Evolutionary conservation across 768 basidiomycete genomes (phyloP).

Genomic region (Mycena belliarum): DNA sequence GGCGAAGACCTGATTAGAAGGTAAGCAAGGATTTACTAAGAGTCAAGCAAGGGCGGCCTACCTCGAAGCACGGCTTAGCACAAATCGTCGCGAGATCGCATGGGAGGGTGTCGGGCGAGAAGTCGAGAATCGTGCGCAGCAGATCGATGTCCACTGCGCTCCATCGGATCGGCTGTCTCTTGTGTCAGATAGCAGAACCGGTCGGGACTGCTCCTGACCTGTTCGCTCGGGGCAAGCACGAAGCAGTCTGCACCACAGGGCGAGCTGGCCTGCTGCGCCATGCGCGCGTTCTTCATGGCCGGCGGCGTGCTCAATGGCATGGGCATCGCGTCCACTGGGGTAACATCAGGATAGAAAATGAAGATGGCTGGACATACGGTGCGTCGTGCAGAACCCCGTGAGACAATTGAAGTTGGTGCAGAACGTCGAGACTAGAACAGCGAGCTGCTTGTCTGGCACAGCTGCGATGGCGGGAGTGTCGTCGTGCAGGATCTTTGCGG

Average conservation of each 20-base stretch:
- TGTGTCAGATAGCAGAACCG: too few relatives aligned
- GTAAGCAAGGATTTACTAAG: too few relatives aligned
- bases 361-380: conserved; percentile 36
- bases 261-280: conserved; percentile 19
- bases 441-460: conserved; percentile 24
- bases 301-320: conserved; percentile 26
- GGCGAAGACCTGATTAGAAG: conserved; percentile 2
- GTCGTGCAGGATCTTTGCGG: conserved; percentile 3
- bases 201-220: background rate
- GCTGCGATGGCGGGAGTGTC: background rate
- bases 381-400: conserved; percentile 49
- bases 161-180: conserved; percentile 40
- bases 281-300: conserved; percentile 22
- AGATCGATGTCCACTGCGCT: conserved; percentile 36
- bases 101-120: conserved; percentile 45
- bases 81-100: conserved; percentile 60
- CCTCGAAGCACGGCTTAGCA: conserved; percentile 62
- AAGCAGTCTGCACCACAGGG: conserved; percentile 40
- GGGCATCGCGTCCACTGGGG: conserved; percentile 30
- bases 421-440: conserved; percentile 42
- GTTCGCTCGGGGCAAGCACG: conserved; percentile 12
- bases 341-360: background rate
- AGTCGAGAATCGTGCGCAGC: conserved; percentile 40
- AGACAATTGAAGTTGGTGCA: conserved; percentile 56
- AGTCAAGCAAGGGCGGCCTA: conserved; percentile 20